Percentiles rank a stretch among this genome's conserved stretches.
Evolutionary conservation across 352 stramenopile species (phyloP).

Genomic region (Phytophthora pseudosyringae): DNA sequence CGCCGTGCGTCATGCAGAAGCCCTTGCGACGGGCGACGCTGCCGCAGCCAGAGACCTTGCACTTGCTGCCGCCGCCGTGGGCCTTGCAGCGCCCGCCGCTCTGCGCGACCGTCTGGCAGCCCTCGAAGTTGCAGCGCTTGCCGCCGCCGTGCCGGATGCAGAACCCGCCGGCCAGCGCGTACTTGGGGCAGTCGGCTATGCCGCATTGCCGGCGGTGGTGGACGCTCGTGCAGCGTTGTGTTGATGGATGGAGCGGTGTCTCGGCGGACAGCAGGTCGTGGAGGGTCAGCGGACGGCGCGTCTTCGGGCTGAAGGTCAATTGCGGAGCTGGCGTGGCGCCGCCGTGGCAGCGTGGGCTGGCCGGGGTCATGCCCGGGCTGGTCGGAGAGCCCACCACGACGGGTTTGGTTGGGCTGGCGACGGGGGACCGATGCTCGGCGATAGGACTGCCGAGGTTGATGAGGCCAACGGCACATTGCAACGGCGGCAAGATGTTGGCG

Average conservation of each 20-base stretch:
- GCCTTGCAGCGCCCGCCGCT: constrained; percentile 84
- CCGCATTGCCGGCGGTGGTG: constrained; percentile 70
- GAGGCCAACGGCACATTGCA: constrained; percentile 30
- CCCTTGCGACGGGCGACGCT: constrained; percentile 74
- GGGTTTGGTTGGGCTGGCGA: constrained; percentile 28
- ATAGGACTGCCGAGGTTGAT: constrained; percentile 20
- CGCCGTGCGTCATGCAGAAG: constrained; percentile 79
- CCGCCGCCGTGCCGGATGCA: constrained; percentile 80
- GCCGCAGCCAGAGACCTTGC: constrained; percentile 57
- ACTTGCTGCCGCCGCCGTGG: constrained; percentile 86
- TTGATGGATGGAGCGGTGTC: constrained; percentile 3
- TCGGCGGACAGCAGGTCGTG: constrained; percentile 60
- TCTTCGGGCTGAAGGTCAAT: constrained; percentile 32
- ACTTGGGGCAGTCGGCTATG: constrained; percentile 63
- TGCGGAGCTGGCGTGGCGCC: neutral
- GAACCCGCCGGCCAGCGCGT: constrained; percentile 70
- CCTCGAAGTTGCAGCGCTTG: constrained; percentile 67
- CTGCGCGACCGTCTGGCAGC: constrained; percentile 76
- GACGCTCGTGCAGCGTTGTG: constrained; percentile 27
- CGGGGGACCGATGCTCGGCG: constrained; percentile 8
- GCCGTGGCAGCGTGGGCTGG: constrained; percentile 12
- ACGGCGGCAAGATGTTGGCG: constrained; percentile 18
- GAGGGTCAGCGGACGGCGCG: constrained; percentile 53
- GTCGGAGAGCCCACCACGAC: constrained; percentile 41
- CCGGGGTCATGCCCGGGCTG: constrained; percentile 36